Evolutionary conservation across 768 basidiomycete genomes (phyloP).

Genomic region (Kwoniella europaea): DNA sequence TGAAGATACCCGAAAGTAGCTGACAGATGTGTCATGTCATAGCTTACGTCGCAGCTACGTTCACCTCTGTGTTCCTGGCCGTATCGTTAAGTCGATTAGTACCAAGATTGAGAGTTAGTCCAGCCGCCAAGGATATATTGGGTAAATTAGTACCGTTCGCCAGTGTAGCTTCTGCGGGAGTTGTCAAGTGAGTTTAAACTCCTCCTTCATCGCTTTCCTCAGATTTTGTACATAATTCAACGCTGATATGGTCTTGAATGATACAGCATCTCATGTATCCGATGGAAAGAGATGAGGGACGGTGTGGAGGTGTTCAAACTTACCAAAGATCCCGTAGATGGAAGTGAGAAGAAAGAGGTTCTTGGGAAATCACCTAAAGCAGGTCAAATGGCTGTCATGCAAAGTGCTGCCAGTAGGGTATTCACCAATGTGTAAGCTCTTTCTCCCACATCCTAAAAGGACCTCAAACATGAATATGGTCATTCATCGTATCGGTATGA

Average conservation of each 20-base stretch:
- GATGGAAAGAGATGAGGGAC: conserved; percentile 61
- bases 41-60: conserved; percentile 59
- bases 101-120: conserved; percentile 50
- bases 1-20: neutral
- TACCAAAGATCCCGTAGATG: conserved; percentile 35
- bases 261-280: conserved; percentile 56
- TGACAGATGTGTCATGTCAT: neutral
- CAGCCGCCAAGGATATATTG: conserved; percentile 45
- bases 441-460: neutral
- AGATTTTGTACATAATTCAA: no score
- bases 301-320: conserved; percentile 56
- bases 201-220: neutral
- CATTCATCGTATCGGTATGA: no score
- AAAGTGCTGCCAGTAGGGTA: conserved; percentile 59
- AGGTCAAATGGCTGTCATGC: conserved; percentile 58
- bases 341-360: conserved; percentile 45
- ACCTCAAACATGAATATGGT: no score
- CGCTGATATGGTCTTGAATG: neutral
- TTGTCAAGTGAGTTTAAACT: conserved; percentile 57
- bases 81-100: conserved; percentile 59
- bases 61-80: conserved; percentile 59
- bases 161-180: conserved; percentile 59
- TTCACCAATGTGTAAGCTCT: conserved; percentile 58
- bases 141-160: conserved; percentile 58
- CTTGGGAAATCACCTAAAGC: conserved; percentile 59